Percentiles rank a stretch among this genome's conserved stretches.
Conservation (phyloP, 1,284 basidiomycete species). For the Trichosporon asahii region DNA sequence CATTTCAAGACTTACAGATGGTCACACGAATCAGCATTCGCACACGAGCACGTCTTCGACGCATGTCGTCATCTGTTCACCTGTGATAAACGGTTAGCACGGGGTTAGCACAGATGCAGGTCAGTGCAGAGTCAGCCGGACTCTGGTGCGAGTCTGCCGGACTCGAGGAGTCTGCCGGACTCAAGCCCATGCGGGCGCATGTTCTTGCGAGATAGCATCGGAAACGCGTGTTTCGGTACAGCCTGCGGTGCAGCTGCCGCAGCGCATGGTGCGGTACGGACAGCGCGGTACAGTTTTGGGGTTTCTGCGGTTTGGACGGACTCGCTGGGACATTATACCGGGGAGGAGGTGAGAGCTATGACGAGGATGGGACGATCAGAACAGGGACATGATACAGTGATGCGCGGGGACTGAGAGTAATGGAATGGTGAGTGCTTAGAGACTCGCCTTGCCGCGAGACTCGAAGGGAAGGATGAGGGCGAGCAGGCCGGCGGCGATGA, state of each 20-base stretch:
- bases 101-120: neutral
- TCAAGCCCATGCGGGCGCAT: neutral
- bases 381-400: neutral
- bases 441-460: slow-evolving; percentile 60
- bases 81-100: too few species aligned
- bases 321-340: neutral
- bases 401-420: neutral
- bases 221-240: slow-evolving; percentile 3
- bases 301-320: neutral
- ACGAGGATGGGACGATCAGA: neutral
- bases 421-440: neutral
- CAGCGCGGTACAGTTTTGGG: neutral
- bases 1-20: too few species aligned
- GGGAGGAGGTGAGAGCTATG: neutral
- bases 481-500: slow-evolving; percentile 62
- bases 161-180: slow-evolving; percentile 5
- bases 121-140: slow-evolving; percentile 6
- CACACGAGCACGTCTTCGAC: too few species aligned
- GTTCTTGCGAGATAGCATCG: neutral
- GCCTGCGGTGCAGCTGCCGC: neutral
- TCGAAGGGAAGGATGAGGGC: slow-evolving; percentile 68
- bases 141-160: neutral
- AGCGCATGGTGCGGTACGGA: too few species aligned
- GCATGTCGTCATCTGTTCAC: too few species aligned
- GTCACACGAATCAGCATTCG: too few species aligned